Evolutionary conservation across 345 rosid species (phyloP), one percentile per base, ranked within the genome.

Genomic region (Kandelia obovata): DNA sequence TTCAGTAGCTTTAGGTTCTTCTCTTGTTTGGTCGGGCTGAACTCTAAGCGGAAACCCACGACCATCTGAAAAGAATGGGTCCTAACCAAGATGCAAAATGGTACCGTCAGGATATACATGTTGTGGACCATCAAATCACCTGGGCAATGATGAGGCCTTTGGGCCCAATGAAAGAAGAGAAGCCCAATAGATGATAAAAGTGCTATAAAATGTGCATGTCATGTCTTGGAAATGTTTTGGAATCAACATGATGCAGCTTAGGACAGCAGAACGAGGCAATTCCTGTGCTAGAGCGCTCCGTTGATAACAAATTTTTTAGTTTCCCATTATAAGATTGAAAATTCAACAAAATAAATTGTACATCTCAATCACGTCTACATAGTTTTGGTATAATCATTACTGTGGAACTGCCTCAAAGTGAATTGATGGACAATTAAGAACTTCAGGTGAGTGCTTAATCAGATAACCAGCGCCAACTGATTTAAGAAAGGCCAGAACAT

Each of bases 171-270:
- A 34, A 7, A 34, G 37, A 34, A 34, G 9, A 7, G 5, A 34
- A 34, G 37, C 37, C 37, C 37, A 34, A 34, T 34, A 6, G 37
- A 34, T 6, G 37, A 9, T 1, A 34, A 34, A 7, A 34, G 37
- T 6, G 8, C 37, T 6, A 34, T 34, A 7, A 34, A 34, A 30
- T 21, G 21, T 34, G 5, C 71, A 81, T 11, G 97, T 88, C 1
- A 89, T 89, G 99, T 89, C 85, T 71, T 66, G 89, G 67, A 97
- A 97, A 92, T 80, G 82, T 87, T 65, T 62, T 89, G 66, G 97
- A 96, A 31, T 86, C 93, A 32, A 78, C 87, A 26, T 65, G 88
- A 68, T 85, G 88, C 64, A 84, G 85, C 62, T 80, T 91, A 76
- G 92, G 95, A 56, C 82, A 76, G 39, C 83, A 83, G 58, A 71